Evolutionary conservation across 371 early-diverging fungal species (phyloP).

Genomic region (Actinomucor elegans): DNA sequence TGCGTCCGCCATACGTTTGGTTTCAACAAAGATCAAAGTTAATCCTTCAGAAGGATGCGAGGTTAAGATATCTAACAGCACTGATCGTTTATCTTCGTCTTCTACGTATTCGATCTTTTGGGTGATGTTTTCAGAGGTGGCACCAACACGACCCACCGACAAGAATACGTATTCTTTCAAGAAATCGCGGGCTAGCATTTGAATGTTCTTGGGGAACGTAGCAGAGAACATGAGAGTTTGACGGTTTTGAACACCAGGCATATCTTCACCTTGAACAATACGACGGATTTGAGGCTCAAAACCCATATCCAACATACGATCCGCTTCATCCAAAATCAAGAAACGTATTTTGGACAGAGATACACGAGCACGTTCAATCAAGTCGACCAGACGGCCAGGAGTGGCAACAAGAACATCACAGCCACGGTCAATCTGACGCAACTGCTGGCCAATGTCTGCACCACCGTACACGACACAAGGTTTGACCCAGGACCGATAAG

Average conservation of each 20-base stretch:
- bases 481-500: constrained; percentile 88
- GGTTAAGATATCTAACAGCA: constrained; percentile 80
- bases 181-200: constrained; percentile 93
- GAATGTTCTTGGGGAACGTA: constrained; percentile 96
- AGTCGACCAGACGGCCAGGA: constrained; percentile 97
- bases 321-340: constrained; percentile 99
- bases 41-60: constrained; percentile 60
- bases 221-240: constrained; percentile 98
- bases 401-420: constrained; percentile 98
- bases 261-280: constrained; percentile 94
- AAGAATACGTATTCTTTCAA: constrained; percentile 92
- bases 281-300: constrained; percentile 98
- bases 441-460: constrained; percentile 90
- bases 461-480: constrained; percentile 97
- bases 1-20: constrained; percentile 97
- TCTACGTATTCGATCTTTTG: constrained; percentile 78
- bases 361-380: constrained; percentile 86
- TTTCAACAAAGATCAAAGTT: constrained; percentile 97
- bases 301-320: constrained; percentile 99
- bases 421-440: constrained; percentile 86
- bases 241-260: constrained; percentile 79
- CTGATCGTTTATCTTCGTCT: constrained; percentile 78
- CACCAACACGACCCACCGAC: constrained; percentile 94
- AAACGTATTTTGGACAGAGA: constrained; percentile 82
- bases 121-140: constrained; percentile 95